Base-by-base conservation (phyloP, 2,329 filamentous ascomycete genomes). In the Aspergillus flavus region DNA sequence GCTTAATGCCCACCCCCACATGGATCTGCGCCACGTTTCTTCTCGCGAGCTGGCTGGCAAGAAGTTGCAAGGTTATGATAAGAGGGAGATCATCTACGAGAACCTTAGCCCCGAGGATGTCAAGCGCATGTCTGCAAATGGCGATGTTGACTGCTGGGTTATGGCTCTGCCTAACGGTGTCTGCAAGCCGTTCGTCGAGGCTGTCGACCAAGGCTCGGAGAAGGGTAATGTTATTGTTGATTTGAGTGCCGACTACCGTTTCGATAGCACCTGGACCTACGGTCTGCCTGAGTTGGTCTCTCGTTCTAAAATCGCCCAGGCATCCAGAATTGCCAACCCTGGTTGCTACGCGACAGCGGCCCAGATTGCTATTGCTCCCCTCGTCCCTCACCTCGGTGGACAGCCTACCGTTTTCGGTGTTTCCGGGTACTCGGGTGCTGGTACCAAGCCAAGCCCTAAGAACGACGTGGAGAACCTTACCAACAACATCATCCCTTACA, bases 121-220 rank as follows among this genome's bases (percentile, higher is more conserved):
- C 14, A 88, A 89, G 66, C 86, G 89, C 62, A 92, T 98, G 87
- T 92, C 95, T 66, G 89, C 91, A 76, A 88, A 90, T 36, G 91
- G 91, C 58, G 87, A 94, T 72, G 89, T 98, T 57, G 94, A 98
- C 81, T 95, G 92, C 81, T 98, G 94, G 94, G 92, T 98, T 52
- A 95, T 98, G 92, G 95, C 95, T 41, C 87, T 98, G 34, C 95
- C 94, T 52, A 99, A 98, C 74, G 92, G 92, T 65, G 93, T 97
- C 57, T 97, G 93, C 87, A 91, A 93, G 81, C 94, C 95, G 0
- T 99, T 91, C 70, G 91, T 98, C 11, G 92, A 98, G 67, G 94
- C 94, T 9, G 87, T 98, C 59, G 87, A 94, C 71, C 86, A 90
- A 73, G 87, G 85, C 36, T 87, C 87, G 62, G 85, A 87, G 58